phyloP scores from a whole-genome alignment of 1,284 basidiomycete species.

The Leccinum griseonigrum region DNA sequence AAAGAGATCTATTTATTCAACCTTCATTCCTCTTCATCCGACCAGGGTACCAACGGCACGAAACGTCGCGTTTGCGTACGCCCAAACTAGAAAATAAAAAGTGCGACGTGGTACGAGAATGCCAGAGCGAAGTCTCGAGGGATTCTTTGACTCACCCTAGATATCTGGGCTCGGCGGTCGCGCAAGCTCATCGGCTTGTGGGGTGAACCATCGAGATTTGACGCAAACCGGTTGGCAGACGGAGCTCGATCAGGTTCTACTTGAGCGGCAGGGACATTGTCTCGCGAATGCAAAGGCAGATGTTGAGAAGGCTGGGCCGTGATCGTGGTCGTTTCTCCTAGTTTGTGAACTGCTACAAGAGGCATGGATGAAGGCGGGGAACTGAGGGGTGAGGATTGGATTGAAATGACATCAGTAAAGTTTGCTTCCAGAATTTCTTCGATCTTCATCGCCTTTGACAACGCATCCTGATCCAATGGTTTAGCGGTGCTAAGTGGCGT shows the following conservation, averaged over 20 bases:
- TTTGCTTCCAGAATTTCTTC: constrained; percentile 17
- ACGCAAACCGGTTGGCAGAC: background rate
- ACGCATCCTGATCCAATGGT: background rate
- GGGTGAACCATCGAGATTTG: constrained; percentile 14
- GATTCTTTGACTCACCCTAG: constrained; percentile 18
- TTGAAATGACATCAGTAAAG: constrained; percentile 15
- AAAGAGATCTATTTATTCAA: constrained; percentile 11
- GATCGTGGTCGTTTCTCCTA: background rate
- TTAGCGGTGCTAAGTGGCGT: background rate
- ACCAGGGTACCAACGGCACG: constrained; percentile 17
- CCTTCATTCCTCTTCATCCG: constrained; percentile 17
- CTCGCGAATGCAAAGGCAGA: background rate
- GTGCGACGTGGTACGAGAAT: background rate
- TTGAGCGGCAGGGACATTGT: background rate
- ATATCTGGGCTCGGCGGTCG: constrained; percentile 31
- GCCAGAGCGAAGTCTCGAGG: background rate
- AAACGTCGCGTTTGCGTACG: constrained; percentile 29
- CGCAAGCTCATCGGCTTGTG: constrained; percentile 29
- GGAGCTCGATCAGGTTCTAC: background rate
- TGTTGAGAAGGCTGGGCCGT: background rate
- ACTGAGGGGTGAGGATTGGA: constrained; percentile 19
- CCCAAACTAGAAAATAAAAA: constrained; percentile 20
- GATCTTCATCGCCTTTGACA: constrained; percentile 17
- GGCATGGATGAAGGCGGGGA: constrained; percentile 9
- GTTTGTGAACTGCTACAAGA: background rate